Conservation (phyloP, 2,329 filamentous ascomycete species). For the Metarhizium sp. region DNA sequence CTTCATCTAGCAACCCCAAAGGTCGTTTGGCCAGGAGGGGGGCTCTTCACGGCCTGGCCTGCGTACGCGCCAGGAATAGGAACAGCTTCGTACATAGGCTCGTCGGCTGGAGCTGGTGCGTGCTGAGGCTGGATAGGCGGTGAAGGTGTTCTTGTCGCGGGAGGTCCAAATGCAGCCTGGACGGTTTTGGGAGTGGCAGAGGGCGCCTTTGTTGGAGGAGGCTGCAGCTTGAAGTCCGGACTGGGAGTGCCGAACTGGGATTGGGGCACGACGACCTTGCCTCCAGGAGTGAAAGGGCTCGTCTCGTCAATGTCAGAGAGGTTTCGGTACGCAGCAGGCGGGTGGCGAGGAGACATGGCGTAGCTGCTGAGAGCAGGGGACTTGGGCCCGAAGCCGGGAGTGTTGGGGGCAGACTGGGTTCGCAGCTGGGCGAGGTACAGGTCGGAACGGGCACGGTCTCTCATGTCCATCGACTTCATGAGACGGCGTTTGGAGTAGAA, state of each 20-base stretch:
- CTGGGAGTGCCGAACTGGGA: conserved; percentile 48
- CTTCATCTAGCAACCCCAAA: conserved; percentile 28
- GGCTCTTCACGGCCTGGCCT: conserved; percentile 43
- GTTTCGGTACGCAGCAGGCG: conserved; percentile 45
- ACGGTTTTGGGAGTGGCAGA: conserved; percentile 63
- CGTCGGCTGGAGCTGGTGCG: conserved; percentile 62
- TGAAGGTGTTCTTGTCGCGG: conserved; percentile 15
- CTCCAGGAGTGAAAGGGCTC: conserved; percentile 43
- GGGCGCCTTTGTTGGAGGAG: conserved; percentile 71
- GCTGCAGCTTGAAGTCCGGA: conserved; percentile 74
- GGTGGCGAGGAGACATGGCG: conserved; percentile 52
- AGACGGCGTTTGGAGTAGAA: conserved; percentile 95
- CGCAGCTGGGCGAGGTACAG: conserved; percentile 84
- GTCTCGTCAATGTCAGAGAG: conserved; percentile 33
- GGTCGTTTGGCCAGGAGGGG: conserved; percentile 33
- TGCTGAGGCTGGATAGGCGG: conserved; percentile 31
- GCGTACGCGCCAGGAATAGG: conserved; percentile 83
- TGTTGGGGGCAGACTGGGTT: conserved; percentile 86
- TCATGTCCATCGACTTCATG: conserved; percentile 91
- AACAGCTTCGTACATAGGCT: conserved; percentile 76
- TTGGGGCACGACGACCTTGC: conserved; percentile 49
- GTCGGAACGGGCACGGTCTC: conserved; percentile 88
- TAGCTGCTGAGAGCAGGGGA: conserved; percentile 35
- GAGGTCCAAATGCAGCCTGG: conserved; percentile 53
- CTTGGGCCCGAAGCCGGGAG: conserved; percentile 64